phyloP scores from a whole-genome alignment of 169 alveolate species.

The Eimeria mitis region DNA sequence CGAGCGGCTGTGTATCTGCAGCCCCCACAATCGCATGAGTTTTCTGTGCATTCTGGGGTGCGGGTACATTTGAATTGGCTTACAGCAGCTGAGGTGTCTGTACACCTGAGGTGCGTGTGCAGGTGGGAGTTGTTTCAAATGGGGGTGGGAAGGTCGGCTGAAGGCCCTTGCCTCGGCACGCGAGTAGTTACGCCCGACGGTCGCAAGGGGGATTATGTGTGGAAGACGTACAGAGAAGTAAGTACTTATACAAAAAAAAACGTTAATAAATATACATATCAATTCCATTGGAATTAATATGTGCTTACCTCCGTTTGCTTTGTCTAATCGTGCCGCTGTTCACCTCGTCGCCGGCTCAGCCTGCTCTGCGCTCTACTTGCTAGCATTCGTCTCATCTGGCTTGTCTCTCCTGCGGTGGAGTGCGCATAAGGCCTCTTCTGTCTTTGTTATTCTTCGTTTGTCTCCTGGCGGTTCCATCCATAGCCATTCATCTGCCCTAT shows the following conservation, averaged over 20 bases:
- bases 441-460: not conserved
- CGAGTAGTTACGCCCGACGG: conserved; percentile 75
- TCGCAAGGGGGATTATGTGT: conserved; percentile 65
- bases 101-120: not conserved
- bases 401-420: not conserved
- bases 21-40: not conserved
- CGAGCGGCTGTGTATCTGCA: conserved; percentile 4
- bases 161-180: conserved; percentile 83
- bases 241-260: not conserved
- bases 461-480: not conserved
- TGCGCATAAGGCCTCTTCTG: not conserved
- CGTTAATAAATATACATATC: not conserved
- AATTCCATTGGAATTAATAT: too few species aligned
- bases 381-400: not conserved
- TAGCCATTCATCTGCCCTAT: not conserved
- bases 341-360: not conserved
- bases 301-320: too few species aligned
- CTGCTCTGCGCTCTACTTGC: not conserved
- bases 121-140: conserved; percentile 84
- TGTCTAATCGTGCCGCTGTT: not conserved
- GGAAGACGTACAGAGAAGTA: conserved; percentile 83
- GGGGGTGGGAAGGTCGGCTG: conserved; percentile 72
- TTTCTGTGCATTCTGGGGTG: not conserved
- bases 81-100: not conserved
- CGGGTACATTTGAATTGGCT: not conserved